Evolutionary conservation across 2,329 filamentous ascomycete species (phyloP).

Genomic region (Trichoderma afroharzianum): DNA sequence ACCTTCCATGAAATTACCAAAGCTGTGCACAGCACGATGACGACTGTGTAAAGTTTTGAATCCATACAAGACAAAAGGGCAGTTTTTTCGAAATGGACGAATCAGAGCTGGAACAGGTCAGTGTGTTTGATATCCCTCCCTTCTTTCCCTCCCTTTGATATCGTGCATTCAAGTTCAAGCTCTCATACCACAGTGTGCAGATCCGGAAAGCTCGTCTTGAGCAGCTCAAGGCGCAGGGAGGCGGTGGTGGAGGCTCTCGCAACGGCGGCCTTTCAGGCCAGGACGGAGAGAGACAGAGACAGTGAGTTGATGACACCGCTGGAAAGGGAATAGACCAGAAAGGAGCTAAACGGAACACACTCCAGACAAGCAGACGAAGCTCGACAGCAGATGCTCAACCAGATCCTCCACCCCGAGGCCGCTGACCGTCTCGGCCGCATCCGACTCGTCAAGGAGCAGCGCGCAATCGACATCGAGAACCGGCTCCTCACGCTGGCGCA

Average conservation of each 20-base stretch:
- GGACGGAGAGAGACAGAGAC: slow-evolving; percentile 59
- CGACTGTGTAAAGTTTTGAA: not conserved
- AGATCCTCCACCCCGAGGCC: slow-evolving; percentile 93
- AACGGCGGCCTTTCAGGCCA: slow-evolving; percentile 39
- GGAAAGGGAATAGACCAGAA: not conserved
- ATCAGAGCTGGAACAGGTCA: slow-evolving; percentile 35
- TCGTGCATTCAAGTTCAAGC: not conserved
- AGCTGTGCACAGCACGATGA: not conserved
- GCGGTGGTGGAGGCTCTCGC: slow-evolving; percentile 44
- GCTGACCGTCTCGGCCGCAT: slow-evolving; percentile 92
- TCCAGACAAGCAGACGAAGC: slow-evolving; percentile 59
- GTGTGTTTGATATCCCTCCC: not conserved
- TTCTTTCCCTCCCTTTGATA: slow-evolving; percentile 15
- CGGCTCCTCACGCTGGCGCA: slow-evolving; percentile 87
- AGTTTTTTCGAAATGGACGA: slow-evolving; percentile 37
- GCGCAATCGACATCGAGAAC: slow-evolving; percentile 88
- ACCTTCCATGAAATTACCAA: too few species aligned
- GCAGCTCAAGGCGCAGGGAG: slow-evolving; percentile 77
- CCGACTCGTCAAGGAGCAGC: slow-evolving; percentile 88
- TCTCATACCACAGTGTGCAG: slow-evolving; percentile 39
- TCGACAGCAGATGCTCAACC: slow-evolving; percentile 72
- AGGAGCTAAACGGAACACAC: not conserved
- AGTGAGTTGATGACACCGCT: slow-evolving; percentile 26
- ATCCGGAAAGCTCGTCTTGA: slow-evolving; percentile 89
- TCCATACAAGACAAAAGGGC: not conserved